Base-by-base conservation (phyloP, 2,329 filamentous ascomycete species). In the Fusarium liriodendri region DNA sequence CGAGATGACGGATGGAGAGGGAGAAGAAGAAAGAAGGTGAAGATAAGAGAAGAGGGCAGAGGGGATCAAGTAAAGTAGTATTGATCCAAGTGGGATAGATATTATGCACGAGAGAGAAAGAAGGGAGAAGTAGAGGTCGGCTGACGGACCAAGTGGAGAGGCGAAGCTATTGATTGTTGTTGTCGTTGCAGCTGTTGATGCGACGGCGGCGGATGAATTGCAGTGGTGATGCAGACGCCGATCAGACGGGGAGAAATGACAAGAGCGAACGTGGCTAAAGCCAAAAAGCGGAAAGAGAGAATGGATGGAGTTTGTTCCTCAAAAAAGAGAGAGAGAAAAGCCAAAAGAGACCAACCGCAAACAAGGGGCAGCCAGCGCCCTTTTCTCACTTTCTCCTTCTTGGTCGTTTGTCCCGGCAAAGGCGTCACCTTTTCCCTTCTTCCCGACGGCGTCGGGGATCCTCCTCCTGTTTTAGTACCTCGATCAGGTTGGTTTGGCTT, bases 111-210 rank as follows among this genome's bases (percentile, higher is more conserved):
- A 68, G 35, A 62, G 47, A 27, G 25, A 52, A 29, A 52, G 47
- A 52, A 25, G 42, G 25, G 42, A 47, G 42, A 25, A 25, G 42
- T 25, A 27, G n/a, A 54, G 37, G 52, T 45, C 59, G 69, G 61
- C 58, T 65, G 62, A 68, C 16, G 16, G 55, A 60, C 27, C 63
- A 64, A 65, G 69, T 74, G 60, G 73, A 74, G 61, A 64, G 64
- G 37, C 50, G 64, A 61, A 62, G 58, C 52, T 71, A 64, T 68
- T 66, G 65, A 52, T 52, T 52, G 47, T 52, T 52, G 47, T 11
- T 29, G 47, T 63, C 66, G 71, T 50, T 66, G 65, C 60, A 52
- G 35, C 33, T 58, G 33, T 35, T 33, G 32, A 50, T 55, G 55
- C 32, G 57, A 37, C 42, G 37, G 42, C 42, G 35, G 42, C 42